Base-by-base conservation (phyloP, 1,284 basidiomycete species). In the Anthracocystis setariae region DNA sequence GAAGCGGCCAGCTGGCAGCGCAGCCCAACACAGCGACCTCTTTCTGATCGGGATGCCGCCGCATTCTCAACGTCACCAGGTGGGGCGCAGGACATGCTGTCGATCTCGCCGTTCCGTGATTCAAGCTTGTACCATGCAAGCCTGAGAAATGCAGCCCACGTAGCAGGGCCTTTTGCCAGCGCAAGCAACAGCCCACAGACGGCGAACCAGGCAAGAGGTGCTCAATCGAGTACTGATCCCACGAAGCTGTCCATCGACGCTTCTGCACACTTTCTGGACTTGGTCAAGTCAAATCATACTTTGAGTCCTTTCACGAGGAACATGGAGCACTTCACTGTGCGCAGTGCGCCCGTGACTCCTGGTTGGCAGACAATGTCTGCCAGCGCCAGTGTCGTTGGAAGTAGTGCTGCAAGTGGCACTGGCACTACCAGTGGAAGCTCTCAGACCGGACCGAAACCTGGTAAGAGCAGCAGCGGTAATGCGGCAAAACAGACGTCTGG, bases 231-330 rank as follows among this genome's bases (percentile, higher is more conserved):
- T 7, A 24, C 32, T 29, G 58, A 57, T 3, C 47, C 68, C 0
- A 66, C 68, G 7, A 57, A 33, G 2, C 32, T 73, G 18, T 70
- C 69, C 20, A 65, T 70, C 51, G 73, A 74, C 40, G 73, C 75
- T 5, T 73, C 77, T 4, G 71, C 69, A 3, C 78, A 78, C 55
- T 70, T 80, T 39, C 54, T 76, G 42, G 77, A 78, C 52, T 65
- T 81, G 43, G 73, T 79, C 45, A 69, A 71, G 35, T 74, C 75
- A 12, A 80, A 78, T 37, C 79, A 81, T 42, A 81, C 79, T 8
- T 46, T 81, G 20, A 76, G 75, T 27, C 79, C 78, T 7, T 81
- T 74, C 49, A 79, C 79, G 7, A 64, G 73, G 23, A 69, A 69
- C 35, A 64, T 78, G 55, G 78, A 80, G 52, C 77, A 76, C 20